Conservation (phyloP, 345 rosid species). For the Mercurialis annua region DNA sequence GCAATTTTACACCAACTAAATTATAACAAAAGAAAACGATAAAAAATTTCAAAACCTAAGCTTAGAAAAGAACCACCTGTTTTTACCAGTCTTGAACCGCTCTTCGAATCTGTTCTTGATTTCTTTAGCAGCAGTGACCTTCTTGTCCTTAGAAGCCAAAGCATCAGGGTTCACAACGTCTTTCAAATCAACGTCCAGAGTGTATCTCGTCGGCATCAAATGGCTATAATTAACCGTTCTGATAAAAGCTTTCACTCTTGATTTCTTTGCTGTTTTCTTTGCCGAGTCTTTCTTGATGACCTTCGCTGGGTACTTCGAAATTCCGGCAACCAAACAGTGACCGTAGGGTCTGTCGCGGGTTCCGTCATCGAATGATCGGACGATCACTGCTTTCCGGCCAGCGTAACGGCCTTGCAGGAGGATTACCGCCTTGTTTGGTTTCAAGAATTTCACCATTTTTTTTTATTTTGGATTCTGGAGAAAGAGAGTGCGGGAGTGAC, state of each 20-base stretch:
- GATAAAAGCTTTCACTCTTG: conserved; percentile 1
- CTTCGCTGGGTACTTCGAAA: conserved; percentile 1
- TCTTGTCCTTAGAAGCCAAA: conserved; percentile 1
- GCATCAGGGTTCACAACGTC: conserved; percentile 1
- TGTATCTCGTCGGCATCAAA: conserved; percentile 1
- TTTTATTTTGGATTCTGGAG: not conserved
- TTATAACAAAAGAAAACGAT: no score
- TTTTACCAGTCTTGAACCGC: not conserved
- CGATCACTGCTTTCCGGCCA: conserved; percentile 9
- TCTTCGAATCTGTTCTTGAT: conserved; percentile 5
- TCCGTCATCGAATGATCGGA: conserved; percentile 4
- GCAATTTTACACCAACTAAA: no score
- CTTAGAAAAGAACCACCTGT: conserved; percentile 7
- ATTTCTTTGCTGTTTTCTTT: conserved; percentile 6
- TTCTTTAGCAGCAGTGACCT: conserved; percentile 3
- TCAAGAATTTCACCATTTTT: conserved; percentile 7
- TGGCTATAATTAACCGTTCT: conserved; percentile 1
- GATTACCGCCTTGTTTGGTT: conserved; percentile 7
- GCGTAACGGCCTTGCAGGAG: conserved; percentile 6
- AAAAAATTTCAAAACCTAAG: conserved; percentile 7
- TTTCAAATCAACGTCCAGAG: conserved; percentile 9
- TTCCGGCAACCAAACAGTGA: conserved; percentile 1
- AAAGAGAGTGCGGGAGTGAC: no score
- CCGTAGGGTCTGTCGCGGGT: not conserved
- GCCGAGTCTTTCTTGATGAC: conserved; percentile 8